Conservation (phyloP, 441 rosid genomes). For the Croton laevigatus region DNA sequence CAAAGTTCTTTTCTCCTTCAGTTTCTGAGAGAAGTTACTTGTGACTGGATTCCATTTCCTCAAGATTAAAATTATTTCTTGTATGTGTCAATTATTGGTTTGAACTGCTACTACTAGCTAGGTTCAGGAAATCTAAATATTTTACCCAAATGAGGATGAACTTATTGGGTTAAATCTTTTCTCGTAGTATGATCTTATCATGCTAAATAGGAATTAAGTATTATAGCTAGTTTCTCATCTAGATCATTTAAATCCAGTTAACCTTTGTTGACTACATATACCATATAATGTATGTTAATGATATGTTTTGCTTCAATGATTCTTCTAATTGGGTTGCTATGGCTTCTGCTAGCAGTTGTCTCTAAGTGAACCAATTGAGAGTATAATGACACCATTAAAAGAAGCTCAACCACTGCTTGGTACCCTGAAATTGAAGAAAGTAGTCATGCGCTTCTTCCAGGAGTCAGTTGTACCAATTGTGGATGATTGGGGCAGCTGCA, state of each 20-base stretch:
- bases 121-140: neutral
- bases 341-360: conserved; percentile 39
- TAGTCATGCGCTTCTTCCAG: conserved; percentile 55
- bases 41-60: neutral
- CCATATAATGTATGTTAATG: neutral
- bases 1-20: conserved; percentile 5
- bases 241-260: neutral
- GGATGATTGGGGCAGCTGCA: conserved; percentile 65
- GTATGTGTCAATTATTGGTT: neutral
- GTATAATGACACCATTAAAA: conserved; percentile 52
- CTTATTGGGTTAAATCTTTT: neutral
- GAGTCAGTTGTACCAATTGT: conserved; percentile 60
- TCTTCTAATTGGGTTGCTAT: conserved; percentile 6
- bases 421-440: conserved; percentile 44
- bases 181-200: neutral
- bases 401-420: conserved; percentile 57
- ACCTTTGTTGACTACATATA: neutral
- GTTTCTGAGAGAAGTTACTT: neutral
- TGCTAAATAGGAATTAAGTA: conserved; percentile 9
- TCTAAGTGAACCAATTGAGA: conserved; percentile 54
- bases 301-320: neutral
- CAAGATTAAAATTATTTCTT: neutral
- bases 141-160: neutral
- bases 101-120: neutral
- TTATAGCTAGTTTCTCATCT: neutral